Percentiles rank a stretch among this genome's conserved stretches.
Conservation (phyloP, 2,329 filamentous ascomycete genomes). For the Microsporum ferrugineum region DNA sequence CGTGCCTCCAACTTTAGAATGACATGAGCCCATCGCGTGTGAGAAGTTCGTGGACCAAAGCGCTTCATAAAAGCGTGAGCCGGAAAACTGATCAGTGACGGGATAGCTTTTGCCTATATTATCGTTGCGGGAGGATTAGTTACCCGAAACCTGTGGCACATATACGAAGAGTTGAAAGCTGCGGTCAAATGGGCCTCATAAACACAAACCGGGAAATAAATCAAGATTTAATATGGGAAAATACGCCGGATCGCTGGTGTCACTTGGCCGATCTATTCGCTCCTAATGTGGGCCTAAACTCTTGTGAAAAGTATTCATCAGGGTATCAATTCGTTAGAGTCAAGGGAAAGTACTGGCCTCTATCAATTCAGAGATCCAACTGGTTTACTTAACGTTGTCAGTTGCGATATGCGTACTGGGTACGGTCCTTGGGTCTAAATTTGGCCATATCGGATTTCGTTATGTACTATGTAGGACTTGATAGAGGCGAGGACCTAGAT, state of each 20-base stretch:
- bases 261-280: background rate
- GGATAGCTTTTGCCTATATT: background rate
- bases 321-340: background rate
- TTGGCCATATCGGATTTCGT: background rate
- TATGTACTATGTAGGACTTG: background rate
- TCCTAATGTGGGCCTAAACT: background rate
- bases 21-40: background rate
- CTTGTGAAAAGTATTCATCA: background rate
- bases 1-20: background rate
- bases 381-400: background rate
- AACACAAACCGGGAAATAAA: background rate
- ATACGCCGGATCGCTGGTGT: background rate
- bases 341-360: no score
- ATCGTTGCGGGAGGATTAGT: background rate
- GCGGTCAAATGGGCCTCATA: background rate
- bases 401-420: background rate
- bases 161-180: background rate
- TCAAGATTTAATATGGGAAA: background rate
- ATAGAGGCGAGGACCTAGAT: background rate
- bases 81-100: background rate
- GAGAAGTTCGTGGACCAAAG: background rate
- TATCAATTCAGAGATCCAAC: no score
- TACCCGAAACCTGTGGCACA: background rate
- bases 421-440: background rate
- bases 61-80: background rate